These are phyloP conservation scores for Ophiostoma australiae DNA, from an alignment of 2,329 filamentous ascomycete species.

Conservation along the genomic window DNA sequence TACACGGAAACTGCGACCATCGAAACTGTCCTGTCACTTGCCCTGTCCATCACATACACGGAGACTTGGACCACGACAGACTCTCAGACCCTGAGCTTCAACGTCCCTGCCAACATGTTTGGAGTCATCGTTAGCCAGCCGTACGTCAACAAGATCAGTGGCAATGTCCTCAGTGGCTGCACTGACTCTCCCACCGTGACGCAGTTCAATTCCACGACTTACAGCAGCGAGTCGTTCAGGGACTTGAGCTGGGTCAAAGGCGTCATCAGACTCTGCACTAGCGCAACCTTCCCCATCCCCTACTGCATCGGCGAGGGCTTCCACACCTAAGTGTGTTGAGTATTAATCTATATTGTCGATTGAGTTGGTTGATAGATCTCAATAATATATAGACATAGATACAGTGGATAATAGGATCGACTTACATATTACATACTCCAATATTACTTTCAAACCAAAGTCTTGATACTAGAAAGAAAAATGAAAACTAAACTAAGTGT, in stretches of 20 bases:
- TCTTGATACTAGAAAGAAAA: too few relatives aligned
- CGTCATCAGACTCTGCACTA: constrained; percentile 7
- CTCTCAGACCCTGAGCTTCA: not conserved
- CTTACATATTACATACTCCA: not conserved
- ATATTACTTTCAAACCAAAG: too few relatives aligned
- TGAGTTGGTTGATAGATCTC: not conserved
- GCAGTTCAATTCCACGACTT: not conserved
- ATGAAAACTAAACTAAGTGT: too few relatives aligned
- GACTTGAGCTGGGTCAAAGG: constrained; percentile 4
- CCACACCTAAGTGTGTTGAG: not conserved
- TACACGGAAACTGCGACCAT: too few relatives aligned
- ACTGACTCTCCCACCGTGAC: not conserved
- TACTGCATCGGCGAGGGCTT: constrained; percentile 12
- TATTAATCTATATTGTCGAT: not conserved
- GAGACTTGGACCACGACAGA: constrained; percentile 6
- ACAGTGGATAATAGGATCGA: not conserved
- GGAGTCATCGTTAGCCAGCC: constrained; percentile 15
- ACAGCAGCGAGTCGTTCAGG: not conserved
- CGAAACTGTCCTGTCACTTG: not conserved
- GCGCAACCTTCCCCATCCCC: constrained; percentile 1
- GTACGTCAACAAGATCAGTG: not conserved
- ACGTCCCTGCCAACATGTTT: not conserved
- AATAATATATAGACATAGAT: not conserved
- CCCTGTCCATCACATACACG: not conserved
- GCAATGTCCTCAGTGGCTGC: constrained; percentile 1